Evolutionary conservation across 139 green algal genomes (phyloP).

Genomic region (Tetraselmis striata): DNA sequence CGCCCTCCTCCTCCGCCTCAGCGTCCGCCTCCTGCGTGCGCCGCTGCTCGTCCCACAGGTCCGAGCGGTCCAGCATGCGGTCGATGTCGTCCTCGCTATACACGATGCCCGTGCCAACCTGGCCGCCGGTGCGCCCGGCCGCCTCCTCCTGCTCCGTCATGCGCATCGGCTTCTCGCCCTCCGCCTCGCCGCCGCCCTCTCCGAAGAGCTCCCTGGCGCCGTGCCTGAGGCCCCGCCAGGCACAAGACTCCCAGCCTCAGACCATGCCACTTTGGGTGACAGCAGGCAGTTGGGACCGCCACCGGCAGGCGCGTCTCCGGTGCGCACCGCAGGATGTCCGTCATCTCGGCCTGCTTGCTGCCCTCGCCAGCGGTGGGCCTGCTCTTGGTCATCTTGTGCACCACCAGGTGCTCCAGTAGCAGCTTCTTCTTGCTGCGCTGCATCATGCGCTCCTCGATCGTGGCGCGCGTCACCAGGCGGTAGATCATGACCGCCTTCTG

Average conservation of each 20-base stretch:
- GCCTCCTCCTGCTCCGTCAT: conserved; percentile 16
- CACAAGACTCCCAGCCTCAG: too few relatives aligned
- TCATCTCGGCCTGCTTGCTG: conserved; percentile 67
- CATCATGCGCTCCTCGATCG: conserved; percentile 89
- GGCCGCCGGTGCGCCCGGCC: conserved; percentile 14
- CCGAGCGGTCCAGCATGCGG: conserved; percentile 55
- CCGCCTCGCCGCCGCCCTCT: neutral
- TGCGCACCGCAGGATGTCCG: conserved; percentile 73
- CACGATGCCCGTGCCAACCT: conserved; percentile 43
- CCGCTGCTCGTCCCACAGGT: conserved; percentile 3
- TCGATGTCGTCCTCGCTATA: conserved; percentile 70
- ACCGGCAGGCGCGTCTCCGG: too few relatives aligned
- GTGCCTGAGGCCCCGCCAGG: neutral
- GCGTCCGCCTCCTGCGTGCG: conserved; percentile 4
- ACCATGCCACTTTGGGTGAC: too few relatives aligned
- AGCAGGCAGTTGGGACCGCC: too few relatives aligned
- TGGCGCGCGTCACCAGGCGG: conserved; percentile 65
- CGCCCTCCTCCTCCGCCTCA: conserved; percentile 10
- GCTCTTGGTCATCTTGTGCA: conserved; percentile 43
- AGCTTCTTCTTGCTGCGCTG: conserved; percentile 76
- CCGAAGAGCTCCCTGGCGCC: neutral
- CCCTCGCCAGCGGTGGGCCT: conserved; percentile 3
- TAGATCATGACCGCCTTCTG: conserved; percentile 74
- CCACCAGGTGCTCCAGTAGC: conserved; percentile 81
- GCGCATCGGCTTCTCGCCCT: neutral